Conservation (phyloP, 495 filamentous ascomycete genomes). For the Neurospora africana region DNA sequence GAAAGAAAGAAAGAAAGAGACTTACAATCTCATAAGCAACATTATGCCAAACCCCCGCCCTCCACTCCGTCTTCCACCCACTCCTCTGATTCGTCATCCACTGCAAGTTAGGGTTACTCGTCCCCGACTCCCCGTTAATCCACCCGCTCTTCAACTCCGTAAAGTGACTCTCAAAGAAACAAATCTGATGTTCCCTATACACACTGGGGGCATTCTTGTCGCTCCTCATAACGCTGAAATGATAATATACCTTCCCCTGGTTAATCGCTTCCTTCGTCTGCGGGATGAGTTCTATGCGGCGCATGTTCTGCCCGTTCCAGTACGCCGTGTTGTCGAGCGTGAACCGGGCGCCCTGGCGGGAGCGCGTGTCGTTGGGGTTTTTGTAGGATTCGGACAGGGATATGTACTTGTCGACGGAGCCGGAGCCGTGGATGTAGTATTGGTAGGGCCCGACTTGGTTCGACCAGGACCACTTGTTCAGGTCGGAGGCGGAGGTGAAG, state of each 20-base stretch:
- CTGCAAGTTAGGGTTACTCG: conserved; percentile 38
- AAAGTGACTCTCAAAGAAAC: conserved; percentile 64
- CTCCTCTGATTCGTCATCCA: conserved; percentile 34
- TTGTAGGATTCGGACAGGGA: conserved; percentile 41
- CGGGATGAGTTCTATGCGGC: conserved; percentile 50
- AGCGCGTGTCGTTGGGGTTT: conserved; percentile 52
- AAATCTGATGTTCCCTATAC: conserved; percentile 58
- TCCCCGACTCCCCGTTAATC: conserved; percentile 46
- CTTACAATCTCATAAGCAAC: conserved; percentile 51
- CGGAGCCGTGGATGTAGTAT: conserved; percentile 61
- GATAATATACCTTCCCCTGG: conserved; percentile 53
- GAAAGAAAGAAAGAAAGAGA: neutral
- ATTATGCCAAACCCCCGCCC: conserved; percentile 59
- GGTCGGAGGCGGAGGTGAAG: conserved; percentile 35
- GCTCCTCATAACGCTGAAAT: conserved; percentile 51
- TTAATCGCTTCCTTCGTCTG: conserved; percentile 53
- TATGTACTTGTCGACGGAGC: conserved; percentile 44
- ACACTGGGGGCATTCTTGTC: conserved; percentile 47
- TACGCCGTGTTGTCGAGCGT: conserved; percentile 54
- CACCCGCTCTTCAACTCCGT: conserved; percentile 63
- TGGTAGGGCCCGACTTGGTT: conserved; percentile 59
- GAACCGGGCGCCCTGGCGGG: conserved; percentile 52
- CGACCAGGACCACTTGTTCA: conserved; percentile 52
- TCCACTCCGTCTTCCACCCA: conserved; percentile 35
- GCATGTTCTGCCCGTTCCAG: conserved; percentile 45